Conservation (phyloP, 805 yeast genomes). For the Candida hungchunana region DNA sequence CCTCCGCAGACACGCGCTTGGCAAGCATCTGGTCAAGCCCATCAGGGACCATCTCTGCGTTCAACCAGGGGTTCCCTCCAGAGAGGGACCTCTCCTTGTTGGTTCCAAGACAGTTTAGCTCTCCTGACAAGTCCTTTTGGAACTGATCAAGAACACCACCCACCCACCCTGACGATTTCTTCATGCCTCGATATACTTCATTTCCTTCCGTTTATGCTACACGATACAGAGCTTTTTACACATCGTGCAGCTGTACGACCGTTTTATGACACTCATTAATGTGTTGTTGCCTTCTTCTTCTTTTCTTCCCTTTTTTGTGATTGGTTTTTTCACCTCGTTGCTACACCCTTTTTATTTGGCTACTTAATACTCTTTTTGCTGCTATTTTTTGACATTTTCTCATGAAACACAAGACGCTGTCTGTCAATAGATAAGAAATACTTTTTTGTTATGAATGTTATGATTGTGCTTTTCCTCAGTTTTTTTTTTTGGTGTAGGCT, state of each 20-base stretch:
- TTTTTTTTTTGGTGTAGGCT: no score
- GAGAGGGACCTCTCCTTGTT: slow-evolving; percentile 9
- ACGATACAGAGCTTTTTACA: no score
- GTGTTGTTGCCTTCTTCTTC: neutral
- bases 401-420: neutral
- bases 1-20: neutral
- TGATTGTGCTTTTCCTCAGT: no score
- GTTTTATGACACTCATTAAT: neutral
- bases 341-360: neutral
- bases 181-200: neutral
- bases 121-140: slow-evolving; percentile 14
- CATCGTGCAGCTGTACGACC: no score
- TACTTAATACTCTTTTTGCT: neutral
- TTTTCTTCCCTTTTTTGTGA: neutral
- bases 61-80: neutral
- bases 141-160: neutral
- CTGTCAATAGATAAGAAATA: neutral
- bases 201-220: neutral
- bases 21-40: slow-evolving; percentile 5
- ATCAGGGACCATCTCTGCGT: neutral
- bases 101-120: slow-evolving; percentile 19
- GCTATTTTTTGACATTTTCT: neutral
- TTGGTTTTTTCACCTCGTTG: no score
- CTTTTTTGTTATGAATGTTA: slow-evolving; percentile 1
- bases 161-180: neutral